Evolutionary conservation across 1,284 basidiomycete genomes (phyloP), one percentile per base, ranked within the genome.

Genomic region (Leccinum colubrinum): DNA sequence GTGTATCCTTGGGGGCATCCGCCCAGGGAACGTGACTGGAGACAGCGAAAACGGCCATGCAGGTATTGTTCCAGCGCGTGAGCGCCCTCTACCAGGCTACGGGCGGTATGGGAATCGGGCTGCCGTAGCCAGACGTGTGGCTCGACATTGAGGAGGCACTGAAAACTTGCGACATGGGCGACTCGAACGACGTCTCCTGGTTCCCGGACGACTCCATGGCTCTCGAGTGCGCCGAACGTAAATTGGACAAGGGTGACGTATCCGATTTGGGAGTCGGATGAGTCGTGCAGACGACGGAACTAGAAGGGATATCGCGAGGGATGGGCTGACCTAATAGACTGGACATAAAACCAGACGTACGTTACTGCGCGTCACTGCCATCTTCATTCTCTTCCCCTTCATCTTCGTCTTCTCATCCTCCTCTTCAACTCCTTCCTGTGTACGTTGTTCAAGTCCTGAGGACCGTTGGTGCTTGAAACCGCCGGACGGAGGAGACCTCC

Each of bases 321-420:
- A 93, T 79, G 1, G 89, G 90, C n/a, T 87, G 86, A 2, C 90
- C 91, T 15, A 39, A 39, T 6, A 93, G 81, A 67, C 86, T 88
- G 5, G 90, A 91, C 84, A 93, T 85, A 4, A 90, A 92, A 17
- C 84, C 88, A 3, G 88, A 90, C 1, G 83, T 86, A 33, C 86
- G 82, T 43, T 85, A 85, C 4, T 79, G 79, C 3, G 79, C 78
- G 56, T 82, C 78, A 62, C 80, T 79, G 55, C 65, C 71, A 57
- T 74, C 72, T 41, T 76, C 79, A 2, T 73, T 74, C 60, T 80
- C 79, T 22, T 71, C 14, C 37, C 37, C 14, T 39, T 39, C 76
- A 0, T 70, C 72, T 1, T 73, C 73, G 3, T 76, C 75, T 9
- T 77, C 78, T 69, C 77, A 2, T 72, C 73, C 4, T 79, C 77